A percentile compares a stretch with the other conserved stretches of the same genome.
phyloP scores from a whole-genome alignment of 805 yeast species.

The Suhomyces faveliae region DNA sequence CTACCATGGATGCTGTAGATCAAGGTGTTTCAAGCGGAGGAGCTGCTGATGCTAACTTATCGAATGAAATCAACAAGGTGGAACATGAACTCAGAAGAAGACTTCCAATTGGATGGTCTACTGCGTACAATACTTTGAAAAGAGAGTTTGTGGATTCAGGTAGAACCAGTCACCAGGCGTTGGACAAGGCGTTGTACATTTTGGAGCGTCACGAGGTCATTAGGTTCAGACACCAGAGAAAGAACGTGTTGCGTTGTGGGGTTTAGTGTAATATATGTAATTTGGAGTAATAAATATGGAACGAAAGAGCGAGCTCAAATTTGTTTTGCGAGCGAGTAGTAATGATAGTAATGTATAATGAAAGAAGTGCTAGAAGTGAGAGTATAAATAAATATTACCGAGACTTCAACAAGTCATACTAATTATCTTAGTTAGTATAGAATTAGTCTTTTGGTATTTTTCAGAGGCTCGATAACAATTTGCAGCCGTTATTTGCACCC shows the following conservation, averaged over 20 bases:
- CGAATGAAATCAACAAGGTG: slow-evolving; percentile 71
- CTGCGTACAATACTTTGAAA: slow-evolving; percentile 78
- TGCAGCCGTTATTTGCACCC: too few relatives aligned
- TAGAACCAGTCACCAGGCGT: slow-evolving; percentile 62
- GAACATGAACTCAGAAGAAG: slow-evolving; percentile 86
- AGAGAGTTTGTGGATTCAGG: slow-evolving; percentile 75
- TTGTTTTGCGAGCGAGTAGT: too few relatives aligned
- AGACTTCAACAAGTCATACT: too few relatives aligned
- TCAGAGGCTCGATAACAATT: too few relatives aligned
- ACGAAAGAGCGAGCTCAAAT: too few relatives aligned
- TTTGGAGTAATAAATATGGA: not conserved
- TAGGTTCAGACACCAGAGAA: slow-evolving; percentile 83
- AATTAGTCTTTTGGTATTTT: too few relatives aligned
- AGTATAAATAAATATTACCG: too few relatives aligned
- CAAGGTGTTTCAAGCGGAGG: slow-evolving; percentile 53
- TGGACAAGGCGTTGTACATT: slow-evolving; percentile 78
- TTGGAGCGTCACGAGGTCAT: slow-evolving; percentile 86
- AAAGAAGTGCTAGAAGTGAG: too few relatives aligned
- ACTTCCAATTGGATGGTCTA: slow-evolving; percentile 94
- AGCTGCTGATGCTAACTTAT: slow-evolving; percentile 52
- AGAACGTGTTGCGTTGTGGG: slow-evolving; percentile 73
- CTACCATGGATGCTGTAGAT: slow-evolving; percentile 93
- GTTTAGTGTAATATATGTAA: slow-evolving; percentile 34
- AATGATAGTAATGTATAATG: too few relatives aligned
- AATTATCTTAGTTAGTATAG: too few relatives aligned